Conservation (phyloP, 2,329 filamentous ascomycete species). For the Beauveria rudraprayagi region DNA sequence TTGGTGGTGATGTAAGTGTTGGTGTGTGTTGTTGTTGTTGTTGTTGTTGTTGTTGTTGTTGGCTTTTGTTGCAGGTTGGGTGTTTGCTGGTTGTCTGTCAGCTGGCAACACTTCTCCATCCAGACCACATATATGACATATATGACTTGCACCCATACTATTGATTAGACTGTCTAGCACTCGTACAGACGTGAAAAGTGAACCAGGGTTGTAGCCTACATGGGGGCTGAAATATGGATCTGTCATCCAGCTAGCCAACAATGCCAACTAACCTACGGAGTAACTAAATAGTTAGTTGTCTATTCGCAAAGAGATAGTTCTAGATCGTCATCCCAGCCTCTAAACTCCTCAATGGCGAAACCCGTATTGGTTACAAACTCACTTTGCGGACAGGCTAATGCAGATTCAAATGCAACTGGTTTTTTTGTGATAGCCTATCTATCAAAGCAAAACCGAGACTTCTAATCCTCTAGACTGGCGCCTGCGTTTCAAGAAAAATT, state of each 20-base stretch:
- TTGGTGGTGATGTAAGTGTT: background rate
- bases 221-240: too few relatives aligned
- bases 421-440: background rate
- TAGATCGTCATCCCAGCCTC: background rate
- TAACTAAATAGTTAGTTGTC: too few relatives aligned
- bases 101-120: background rate
- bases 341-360: too few relatives aligned
- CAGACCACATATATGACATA: too few relatives aligned
- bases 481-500: background rate
- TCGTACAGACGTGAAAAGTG: background rate
- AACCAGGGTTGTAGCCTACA: too few relatives aligned
- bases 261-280: too few relatives aligned
- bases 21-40: background rate
- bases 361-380: too few relatives aligned
- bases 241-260: too few relatives aligned
- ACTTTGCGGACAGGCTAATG: background rate
- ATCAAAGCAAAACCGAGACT: background rate
- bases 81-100: background rate
- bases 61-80: background rate
- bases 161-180: background rate
- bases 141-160: too few relatives aligned
- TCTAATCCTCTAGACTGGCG: conserved; percentile 1
- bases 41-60: background rate
- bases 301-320: too few relatives aligned
- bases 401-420: background rate